phyloP scores from a whole-genome alignment of 768 basidiomycete genomes.

The Royoungia palumana region DNA sequence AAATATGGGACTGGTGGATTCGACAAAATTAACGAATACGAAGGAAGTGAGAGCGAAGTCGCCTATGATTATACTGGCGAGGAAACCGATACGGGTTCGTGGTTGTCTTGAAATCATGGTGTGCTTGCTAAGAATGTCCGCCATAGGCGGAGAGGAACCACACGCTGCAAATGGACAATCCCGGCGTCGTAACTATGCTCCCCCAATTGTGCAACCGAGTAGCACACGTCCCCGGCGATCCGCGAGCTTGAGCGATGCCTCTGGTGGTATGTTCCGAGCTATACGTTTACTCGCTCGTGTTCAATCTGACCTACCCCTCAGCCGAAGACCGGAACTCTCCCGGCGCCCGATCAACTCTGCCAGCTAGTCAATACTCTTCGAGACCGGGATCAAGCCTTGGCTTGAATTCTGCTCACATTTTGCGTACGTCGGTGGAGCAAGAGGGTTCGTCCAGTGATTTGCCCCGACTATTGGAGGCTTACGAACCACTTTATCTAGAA shows the following conservation, averaged over 20 bases:
- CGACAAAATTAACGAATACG: constrained; percentile 49
- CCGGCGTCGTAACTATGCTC: constrained; percentile 28
- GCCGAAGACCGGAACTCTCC: constrained; percentile 31
- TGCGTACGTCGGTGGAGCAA: constrained; percentile 46
- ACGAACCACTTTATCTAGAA: constrained; percentile 17
- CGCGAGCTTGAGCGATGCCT: constrained; percentile 72
- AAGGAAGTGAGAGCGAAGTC: constrained; percentile 40
- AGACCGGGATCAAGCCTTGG: constrained; percentile 47
- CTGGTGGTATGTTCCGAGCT: constrained; percentile 23
- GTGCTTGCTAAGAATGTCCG: constrained; percentile 19
- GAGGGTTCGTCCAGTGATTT: constrained; percentile 30
- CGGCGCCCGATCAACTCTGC: constrained; percentile 12
- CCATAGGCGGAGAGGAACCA: constrained; percentile 30
- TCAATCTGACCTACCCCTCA: constrained; percentile 13
- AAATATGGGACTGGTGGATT: constrained; percentile 37
- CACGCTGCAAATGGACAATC: constrained; percentile 22
- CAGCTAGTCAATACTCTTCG: constrained; percentile 21
- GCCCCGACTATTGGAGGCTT: constrained; percentile 9
- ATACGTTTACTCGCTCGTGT: constrained; percentile 30
- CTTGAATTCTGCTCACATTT: constrained; percentile 34
- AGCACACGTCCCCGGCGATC: constrained; percentile 64
- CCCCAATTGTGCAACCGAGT: constrained; percentile 36
- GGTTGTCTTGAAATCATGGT: constrained; percentile 8
- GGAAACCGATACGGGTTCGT: constrained; percentile 42
- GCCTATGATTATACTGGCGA: constrained; percentile 29